Evolutionary conservation across 371 early-diverging fungal species (phyloP).

Genomic region (Funneliformis caledonium): DNA sequence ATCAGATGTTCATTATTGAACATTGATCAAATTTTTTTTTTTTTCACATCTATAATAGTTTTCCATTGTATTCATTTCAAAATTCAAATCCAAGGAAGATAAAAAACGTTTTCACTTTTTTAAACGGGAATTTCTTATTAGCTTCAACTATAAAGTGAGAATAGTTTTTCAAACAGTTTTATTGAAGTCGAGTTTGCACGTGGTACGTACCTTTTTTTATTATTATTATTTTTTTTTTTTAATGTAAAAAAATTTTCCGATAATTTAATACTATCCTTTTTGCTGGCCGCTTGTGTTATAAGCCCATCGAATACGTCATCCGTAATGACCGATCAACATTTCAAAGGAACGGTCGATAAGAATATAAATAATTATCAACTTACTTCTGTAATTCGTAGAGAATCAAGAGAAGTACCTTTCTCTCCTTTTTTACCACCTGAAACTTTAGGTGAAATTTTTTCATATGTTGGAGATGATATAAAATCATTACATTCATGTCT

Average conservation of each 20-base stretch:
- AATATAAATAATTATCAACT: background rate
- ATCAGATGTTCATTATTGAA: background rate
- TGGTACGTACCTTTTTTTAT: background rate
- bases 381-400: background rate
- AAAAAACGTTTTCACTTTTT: too few relatives aligned
- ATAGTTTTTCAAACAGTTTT: too few relatives aligned
- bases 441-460: conserved; percentile 1
- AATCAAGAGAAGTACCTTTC: background rate
- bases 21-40: too few relatives aligned
- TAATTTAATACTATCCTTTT: background rate
- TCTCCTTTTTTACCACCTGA: conserved; percentile 4
- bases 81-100: background rate
- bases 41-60: too few relatives aligned
- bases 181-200: background rate
- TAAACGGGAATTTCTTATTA: too few relatives aligned
- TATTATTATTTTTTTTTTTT: too few relatives aligned
- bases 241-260: background rate
- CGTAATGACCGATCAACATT: background rate
- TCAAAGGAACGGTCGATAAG: background rate
- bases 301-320: background rate
- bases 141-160: too few relatives aligned
- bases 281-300: background rate
- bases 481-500: conserved; percentile 31
- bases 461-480: background rate
- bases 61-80: background rate